A percentile compares a stretch with the other conserved stretches of the same genome.
Conservation (phyloP, 169 alveolate genomes). For the Sarcocystis neurona region DNA sequence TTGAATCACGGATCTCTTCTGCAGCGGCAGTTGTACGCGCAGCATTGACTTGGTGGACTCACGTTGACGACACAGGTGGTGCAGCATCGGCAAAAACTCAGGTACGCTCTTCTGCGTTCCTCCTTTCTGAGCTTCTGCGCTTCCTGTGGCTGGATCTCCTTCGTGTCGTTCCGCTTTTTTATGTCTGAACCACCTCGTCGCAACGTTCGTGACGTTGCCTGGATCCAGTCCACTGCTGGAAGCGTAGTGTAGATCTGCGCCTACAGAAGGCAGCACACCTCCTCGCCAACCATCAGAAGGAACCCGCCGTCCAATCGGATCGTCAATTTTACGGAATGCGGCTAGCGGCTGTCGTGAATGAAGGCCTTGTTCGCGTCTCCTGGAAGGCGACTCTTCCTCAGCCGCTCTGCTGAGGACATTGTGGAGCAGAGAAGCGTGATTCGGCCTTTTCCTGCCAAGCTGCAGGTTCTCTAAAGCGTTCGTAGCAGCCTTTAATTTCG, state of each 20-base stretch:
- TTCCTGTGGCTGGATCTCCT: background rate
- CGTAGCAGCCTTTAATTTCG: background rate
- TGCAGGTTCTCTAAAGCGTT: background rate
- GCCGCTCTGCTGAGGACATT: background rate
- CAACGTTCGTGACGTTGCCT: background rate
- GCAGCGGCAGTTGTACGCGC: background rate
- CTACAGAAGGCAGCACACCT: background rate
- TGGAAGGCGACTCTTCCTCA: background rate
- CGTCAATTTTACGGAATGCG: background rate
- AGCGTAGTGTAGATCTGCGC: background rate
- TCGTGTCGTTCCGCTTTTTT: background rate
- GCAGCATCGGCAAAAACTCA: background rate
- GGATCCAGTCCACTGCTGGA: background rate
- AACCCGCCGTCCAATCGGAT: background rate
- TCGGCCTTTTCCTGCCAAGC: no score
- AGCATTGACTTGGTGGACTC: background rate
- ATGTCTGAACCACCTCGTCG: background rate
- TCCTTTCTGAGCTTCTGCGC: no score
- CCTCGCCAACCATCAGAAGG: slow-evolving; percentile 7
- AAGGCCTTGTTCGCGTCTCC: no score
- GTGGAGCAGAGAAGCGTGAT: no score
- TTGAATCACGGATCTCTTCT: background rate
- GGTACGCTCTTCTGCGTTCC: no score
- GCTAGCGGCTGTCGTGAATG: slow-evolving; percentile 10
- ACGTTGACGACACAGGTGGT: background rate